A percentile compares a stretch with the other conserved stretches of the same genome.
Evolutionary conservation across 208 protist genomes (phyloP).

Genomic region (Sergeia podlipaevii): DNA sequence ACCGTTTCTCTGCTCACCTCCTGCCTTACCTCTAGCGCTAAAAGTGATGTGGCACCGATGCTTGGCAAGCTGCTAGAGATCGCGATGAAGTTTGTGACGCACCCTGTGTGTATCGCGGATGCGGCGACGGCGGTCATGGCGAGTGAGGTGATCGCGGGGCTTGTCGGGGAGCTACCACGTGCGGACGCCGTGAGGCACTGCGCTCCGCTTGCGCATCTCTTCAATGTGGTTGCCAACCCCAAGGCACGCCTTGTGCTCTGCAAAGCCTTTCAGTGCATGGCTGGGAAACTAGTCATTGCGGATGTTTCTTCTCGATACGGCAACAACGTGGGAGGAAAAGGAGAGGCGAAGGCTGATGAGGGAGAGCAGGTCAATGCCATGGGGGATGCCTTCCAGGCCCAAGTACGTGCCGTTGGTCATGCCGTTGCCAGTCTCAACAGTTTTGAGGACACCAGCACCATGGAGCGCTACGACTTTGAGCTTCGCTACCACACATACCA

Average conservation of each 20-base stretch:
- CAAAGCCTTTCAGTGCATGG: slow-evolving; percentile 24
- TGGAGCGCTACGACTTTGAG: slow-evolving; percentile 86
- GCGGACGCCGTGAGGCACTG: slow-evolving; percentile 44
- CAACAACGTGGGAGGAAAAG: neutral
- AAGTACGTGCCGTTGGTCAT: slow-evolving; percentile 55
- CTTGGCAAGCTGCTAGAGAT: slow-evolving; percentile 72
- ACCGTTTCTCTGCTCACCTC: slow-evolving; percentile 56
- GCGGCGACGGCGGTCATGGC: slow-evolving; percentile 32
- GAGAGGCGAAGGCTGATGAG: neutral
- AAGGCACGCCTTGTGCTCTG: slow-evolving; percentile 65
- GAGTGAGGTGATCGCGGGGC: slow-evolving; percentile 17
- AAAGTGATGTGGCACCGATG: slow-evolving; percentile 27
- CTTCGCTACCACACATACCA: slow-evolving; percentile 83
- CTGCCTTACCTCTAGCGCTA: neutral
- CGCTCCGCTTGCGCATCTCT: slow-evolving; percentile 59
- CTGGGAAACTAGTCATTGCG: slow-evolving; percentile 22
- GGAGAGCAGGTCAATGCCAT: neutral
- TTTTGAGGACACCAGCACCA: slow-evolving; percentile 46
- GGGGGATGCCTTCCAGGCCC: slow-evolving; percentile 21
- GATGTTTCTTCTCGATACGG: neutral
- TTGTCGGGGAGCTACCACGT: slow-evolving; percentile 16
- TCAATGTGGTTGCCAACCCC: slow-evolving; percentile 76
- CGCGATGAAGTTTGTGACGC: slow-evolving; percentile 69
- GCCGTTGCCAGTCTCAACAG: slow-evolving; percentile 74
- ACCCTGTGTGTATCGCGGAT: slow-evolving; percentile 73